Conservation (phyloP, 2,329 filamentous ascomycete species). For the Malbranchea cinnamomea region DNA sequence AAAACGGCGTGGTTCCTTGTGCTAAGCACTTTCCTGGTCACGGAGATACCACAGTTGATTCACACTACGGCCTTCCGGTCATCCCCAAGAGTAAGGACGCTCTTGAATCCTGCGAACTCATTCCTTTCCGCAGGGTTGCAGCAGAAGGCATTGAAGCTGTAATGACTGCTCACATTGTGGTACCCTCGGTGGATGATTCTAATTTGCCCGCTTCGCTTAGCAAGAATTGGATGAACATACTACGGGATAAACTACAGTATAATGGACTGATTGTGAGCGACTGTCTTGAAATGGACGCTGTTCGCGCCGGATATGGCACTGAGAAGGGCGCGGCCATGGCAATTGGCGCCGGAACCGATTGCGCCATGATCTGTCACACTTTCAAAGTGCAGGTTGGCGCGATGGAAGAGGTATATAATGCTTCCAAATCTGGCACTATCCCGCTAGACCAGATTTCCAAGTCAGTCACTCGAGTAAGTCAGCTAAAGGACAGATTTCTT, state of each 20-base stretch:
- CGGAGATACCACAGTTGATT: conserved; percentile 31
- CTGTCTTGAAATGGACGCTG: conserved; percentile 32
- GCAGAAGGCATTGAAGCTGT: conserved; percentile 28
- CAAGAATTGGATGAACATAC: conserved; percentile 21
- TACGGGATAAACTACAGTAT: conserved; percentile 29
- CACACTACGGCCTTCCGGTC: conserved; percentile 28
- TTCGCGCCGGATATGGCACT: conserved; percentile 26
- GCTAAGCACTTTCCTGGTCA: conserved; percentile 34
- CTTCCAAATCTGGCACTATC: conserved; percentile 22
- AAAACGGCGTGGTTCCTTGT: conserved; percentile 27
- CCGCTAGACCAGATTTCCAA: conserved; percentile 18
- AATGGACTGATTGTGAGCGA: conserved; percentile 31
- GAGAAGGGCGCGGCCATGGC: conserved; percentile 27
- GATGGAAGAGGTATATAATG: conserved; percentile 24
- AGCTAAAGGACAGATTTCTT: conserved; percentile 24
- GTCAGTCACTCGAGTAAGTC: conserved; percentile 21
- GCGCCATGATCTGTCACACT: conserved; percentile 33
- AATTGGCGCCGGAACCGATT: conserved; percentile 30
- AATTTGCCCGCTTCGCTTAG: conserved; percentile 28
- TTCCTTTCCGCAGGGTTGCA: conserved; percentile 30
- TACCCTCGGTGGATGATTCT: conserved; percentile 21
- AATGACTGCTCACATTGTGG: conserved; percentile 32
- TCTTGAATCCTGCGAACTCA: conserved; percentile 27
- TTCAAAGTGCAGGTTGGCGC: conserved; percentile 26
- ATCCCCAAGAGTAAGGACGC: conserved; percentile 24